These are phyloP conservation scores for Castanea mollissima DNA, from an alignment of 306 rosid species.

Conservation along the genomic window DNA sequence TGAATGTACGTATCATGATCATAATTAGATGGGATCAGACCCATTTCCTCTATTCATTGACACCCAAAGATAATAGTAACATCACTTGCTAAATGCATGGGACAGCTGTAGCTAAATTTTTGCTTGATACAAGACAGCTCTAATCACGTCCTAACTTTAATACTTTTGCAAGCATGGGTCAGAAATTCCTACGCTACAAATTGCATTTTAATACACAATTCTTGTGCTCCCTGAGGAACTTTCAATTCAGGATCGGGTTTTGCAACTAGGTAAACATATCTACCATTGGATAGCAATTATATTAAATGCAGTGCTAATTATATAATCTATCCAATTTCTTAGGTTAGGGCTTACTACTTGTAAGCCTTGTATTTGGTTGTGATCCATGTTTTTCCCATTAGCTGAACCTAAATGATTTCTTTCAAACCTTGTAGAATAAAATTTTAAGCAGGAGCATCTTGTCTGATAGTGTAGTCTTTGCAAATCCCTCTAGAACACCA, in stretches of 20 bases:
- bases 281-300: conserved; percentile 15
- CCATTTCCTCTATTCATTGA: neutral
- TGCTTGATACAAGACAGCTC: conserved; percentile 21
- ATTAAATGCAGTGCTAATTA: neutral
- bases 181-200: conserved; percentile 79
- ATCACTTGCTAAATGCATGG: neutral
- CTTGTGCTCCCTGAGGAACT: conserved; percentile 81
- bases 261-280: conserved; percentile 55
- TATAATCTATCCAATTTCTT: conserved; percentile 12
- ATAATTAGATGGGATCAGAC: neutral
- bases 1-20: neutral
- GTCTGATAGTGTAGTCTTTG: neutral
- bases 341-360: neutral
- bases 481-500: no score
- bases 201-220: conserved; percentile 89
- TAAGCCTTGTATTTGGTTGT: neutral
- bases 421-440: neutral
- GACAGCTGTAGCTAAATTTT: neutral
- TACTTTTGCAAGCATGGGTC: conserved; percentile 52
- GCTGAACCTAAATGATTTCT: neutral
- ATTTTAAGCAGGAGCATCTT: neutral
- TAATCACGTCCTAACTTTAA: conserved; percentile 10
- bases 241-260: conserved; percentile 45
- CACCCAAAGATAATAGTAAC: neutral
- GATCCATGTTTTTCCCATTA: neutral